Base-by-base conservation (phyloP, 2,329 filamentous ascomycete species). In the Sordariomycetes sp. region DNA sequence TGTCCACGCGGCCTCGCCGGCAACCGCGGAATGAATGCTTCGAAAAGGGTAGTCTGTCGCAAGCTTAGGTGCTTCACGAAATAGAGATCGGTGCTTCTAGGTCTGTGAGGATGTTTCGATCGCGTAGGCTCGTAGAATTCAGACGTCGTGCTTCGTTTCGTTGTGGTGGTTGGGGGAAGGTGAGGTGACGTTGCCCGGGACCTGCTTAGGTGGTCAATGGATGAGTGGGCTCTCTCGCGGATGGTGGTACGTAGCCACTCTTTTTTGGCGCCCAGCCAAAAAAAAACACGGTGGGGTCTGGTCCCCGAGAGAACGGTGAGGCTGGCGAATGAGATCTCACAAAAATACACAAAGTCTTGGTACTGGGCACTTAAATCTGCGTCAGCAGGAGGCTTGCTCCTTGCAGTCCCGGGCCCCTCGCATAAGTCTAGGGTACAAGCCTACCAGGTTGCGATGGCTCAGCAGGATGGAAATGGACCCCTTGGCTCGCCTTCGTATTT, bases 191-290 rank as follows among this genome's bases (percentile, higher is more conserved):
- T 58, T 57, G 25, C 24, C n/a, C 34, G 22, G 54, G 34, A 58
- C 22, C 8, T n/a, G 56, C 14, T 58, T 40, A 37, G 35, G 37
- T 57, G 40, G 28, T 35, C 51, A 32, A 37, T 28, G 25, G n/a
- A 14, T 14, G 25, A 2, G 16, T 16, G n/a, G 4, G 4, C 28
- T 32, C 28, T 32, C 28, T 32, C 28, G 28, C 28, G 8, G 11
- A 57, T 10, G 28, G 28, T 25, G 43, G 50, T 53, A 58, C 56
- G 56, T 58, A 58, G 56, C 48, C 56, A 53, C 56, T 58, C 53
- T 51, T 35, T 53, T 43, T 18, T 48, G 18, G 50, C 22, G 28
- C 40, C 40, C 40, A n/a, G 40, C 16, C 18, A 32, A 32, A 32
- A 32, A 32, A 32, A n/a, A n/a, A n/a, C 5, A n/a, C 40, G 40